phyloP scores from a whole-genome alignment of 768 basidiomycete species.

The Lenzites betulinus region DNA sequence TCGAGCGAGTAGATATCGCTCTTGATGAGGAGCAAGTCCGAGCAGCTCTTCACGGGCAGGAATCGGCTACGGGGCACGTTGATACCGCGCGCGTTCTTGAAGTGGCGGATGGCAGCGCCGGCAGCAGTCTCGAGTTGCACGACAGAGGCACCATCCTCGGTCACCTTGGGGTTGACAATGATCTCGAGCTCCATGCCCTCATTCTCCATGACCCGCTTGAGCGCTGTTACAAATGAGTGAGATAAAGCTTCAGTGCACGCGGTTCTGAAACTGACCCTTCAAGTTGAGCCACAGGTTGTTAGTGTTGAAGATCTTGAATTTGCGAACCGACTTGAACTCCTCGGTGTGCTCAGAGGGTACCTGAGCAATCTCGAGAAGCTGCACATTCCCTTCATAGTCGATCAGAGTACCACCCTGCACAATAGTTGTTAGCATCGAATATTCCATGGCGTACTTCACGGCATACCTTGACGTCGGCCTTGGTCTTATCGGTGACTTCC shows the following conservation, averaged over 20 bases:
- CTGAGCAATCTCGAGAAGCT: conserved; percentile 92
- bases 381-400: conserved; percentile 86
- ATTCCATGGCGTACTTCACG: conserved; percentile 43
- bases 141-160: conserved; percentile 83
- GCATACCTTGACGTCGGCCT: conserved; percentile 75
- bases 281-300: conserved; percentile 84
- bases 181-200: conserved; percentile 92
- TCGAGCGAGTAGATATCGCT: conserved; percentile 89
- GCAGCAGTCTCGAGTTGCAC: conserved; percentile 62
- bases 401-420: conserved; percentile 88
- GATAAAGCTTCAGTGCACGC: conserved; percentile 4
- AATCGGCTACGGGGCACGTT: conserved; percentile 95
- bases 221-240: too few species aligned
- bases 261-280: conserved; percentile 48
- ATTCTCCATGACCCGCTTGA: conserved; percentile 87
- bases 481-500: conserved; percentile 97
- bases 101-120: conserved; percentile 93
- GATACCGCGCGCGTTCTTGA: conserved; percentile 88
- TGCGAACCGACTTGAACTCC: conserved; percentile 88
- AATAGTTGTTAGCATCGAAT: too few species aligned
- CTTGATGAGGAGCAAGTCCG: conserved; percentile 87
- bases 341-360: conserved; percentile 92
- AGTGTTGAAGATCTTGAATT: conserved; percentile 94
- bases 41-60: conserved; percentile 89
- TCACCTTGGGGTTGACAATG: conserved; percentile 89